A percentile compares a stretch with the other conserved stretches of the same genome.
These are phyloP conservation scores for Lithohypha guttulata DNA, from an alignment of 2,329 filamentous ascomycete species.

Conservation along the genomic window DNA sequence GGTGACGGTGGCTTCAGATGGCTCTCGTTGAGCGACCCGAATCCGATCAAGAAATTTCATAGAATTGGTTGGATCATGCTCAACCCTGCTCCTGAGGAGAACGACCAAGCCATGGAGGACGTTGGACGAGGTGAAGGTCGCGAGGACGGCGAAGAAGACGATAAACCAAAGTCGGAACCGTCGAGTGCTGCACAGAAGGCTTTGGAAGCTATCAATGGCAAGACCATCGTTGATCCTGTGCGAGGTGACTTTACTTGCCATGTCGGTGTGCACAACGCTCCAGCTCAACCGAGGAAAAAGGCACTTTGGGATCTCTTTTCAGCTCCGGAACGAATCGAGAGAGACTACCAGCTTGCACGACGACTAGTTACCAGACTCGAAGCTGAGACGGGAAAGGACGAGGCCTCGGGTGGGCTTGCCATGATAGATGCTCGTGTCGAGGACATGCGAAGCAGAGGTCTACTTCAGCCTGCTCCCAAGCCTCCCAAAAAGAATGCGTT, in stretches of 20 bases:
- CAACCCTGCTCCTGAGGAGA: slow-evolving; percentile 62
- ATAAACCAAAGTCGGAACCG: slow-evolving; percentile 24
- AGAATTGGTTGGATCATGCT: slow-evolving; percentile 98
- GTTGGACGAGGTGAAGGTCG: slow-evolving; percentile 61
- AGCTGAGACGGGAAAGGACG: slow-evolving; percentile 56
- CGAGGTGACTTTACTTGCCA: slow-evolving; percentile 96
- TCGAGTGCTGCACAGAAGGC: slow-evolving; percentile 65
- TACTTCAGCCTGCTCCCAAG: slow-evolving; percentile 54
- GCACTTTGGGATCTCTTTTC: slow-evolving; percentile 96
- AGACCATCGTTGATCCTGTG: slow-evolving; percentile 88
- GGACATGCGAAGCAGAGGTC: slow-evolving; percentile 62
- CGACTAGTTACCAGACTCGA: slow-evolving; percentile 78
- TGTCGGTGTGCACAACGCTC: slow-evolving; percentile 88
- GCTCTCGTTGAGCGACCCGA: slow-evolving; percentile 90
- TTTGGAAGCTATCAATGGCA: slow-evolving; percentile 88
- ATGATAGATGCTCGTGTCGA: slow-evolving; percentile 84
- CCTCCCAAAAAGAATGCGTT: slow-evolving; percentile 48
- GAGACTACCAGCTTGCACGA: slow-evolving; percentile 73
- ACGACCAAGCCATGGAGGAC: slow-evolving; percentile 35
- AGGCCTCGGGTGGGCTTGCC: slow-evolving; percentile 61
- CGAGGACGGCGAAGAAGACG: slow-evolving; percentile 49
- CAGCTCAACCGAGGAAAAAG: slow-evolving; percentile 78
- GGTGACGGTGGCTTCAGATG: slow-evolving; percentile 88
- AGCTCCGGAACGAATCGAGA: slow-evolving; percentile 81
- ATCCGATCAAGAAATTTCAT: slow-evolving; percentile 92